Evolutionary conservation across 2,329 filamentous ascomycete species (phyloP).

Genomic region (Fusarium pseudocircinatum): DNA sequence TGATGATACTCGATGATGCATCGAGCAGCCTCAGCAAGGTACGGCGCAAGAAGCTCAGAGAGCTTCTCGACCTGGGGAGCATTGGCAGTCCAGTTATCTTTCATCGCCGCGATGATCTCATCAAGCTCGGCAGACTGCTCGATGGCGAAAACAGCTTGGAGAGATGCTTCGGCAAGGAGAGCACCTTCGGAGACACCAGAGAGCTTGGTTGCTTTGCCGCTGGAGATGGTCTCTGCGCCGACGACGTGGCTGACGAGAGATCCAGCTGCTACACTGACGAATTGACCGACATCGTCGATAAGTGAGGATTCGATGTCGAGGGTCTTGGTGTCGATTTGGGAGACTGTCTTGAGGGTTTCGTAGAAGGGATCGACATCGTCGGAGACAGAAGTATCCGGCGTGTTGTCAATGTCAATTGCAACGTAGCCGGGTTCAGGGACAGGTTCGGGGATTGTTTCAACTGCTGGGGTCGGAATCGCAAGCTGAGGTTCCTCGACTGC

Average conservation of each 20-base stretch:
- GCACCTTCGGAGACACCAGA: not conserved
- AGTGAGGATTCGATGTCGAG: not conserved
- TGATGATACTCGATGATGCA: constrained; percentile 6
- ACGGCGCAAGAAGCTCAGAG: constrained; percentile 2
- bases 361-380: not conserved
- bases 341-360: not conserved
- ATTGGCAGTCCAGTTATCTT: constrained; percentile 19
- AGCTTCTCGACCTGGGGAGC: constrained; percentile 11
- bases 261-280: not conserved
- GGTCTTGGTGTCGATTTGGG: not conserved
- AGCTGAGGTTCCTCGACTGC: not conserved
- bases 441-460: not conserved
- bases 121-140: constrained; percentile 27
- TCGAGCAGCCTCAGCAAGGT: constrained; percentile 11
- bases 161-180: constrained; percentile 11
- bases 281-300: not conserved
- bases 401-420: not conserved
- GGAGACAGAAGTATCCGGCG: not conserved
- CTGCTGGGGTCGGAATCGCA: not conserved
- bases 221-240: not conserved
- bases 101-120: constrained; percentile 23
- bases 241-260: not conserved
- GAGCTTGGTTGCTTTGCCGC: not conserved
- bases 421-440: not conserved
- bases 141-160: constrained; percentile 21